Conservation (phyloP, 2,329 filamentous ascomycete species). For the Sarocladium strictum region DNA sequence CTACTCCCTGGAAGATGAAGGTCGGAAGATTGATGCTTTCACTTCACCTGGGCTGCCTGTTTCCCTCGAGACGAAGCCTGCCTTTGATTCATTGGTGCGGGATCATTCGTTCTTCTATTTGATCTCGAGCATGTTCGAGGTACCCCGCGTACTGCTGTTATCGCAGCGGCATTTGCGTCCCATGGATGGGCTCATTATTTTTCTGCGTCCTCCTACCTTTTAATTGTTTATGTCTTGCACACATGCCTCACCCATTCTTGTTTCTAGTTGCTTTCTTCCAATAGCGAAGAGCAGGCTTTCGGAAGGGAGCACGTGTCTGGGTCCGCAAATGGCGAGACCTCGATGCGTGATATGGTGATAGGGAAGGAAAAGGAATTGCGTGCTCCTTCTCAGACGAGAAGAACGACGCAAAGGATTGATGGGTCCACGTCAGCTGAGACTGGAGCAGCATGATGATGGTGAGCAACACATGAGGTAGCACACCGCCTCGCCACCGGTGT, state of each 20-base stretch:
- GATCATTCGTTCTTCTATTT: not conserved
- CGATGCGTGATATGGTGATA: not conserved
- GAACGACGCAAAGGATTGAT: not conserved
- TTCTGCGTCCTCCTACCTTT: conserved; percentile 2
- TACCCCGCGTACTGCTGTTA: not conserved
- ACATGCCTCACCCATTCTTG: not conserved
- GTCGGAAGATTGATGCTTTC: not conserved
- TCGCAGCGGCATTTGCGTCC: not conserved
- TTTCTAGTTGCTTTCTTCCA: not conserved
- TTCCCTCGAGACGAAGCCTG: not conserved
- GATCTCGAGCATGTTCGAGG: not conserved
- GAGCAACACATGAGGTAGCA: not conserved
- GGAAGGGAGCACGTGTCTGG: not conserved
- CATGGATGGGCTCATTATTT: not conserved
- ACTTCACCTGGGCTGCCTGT: not conserved
- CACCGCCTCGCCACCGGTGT: conserved; percentile 2
- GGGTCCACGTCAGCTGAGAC: not conserved
- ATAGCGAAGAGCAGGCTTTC: not conserved
- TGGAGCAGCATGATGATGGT: not conserved
- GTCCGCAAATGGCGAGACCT: not conserved
- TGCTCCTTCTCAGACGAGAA: not conserved
- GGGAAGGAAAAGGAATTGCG: not conserved
- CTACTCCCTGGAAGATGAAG: not conserved
- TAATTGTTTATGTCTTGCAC: not conserved
- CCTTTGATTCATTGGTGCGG: not conserved